These are phyloP conservation scores for Russula abietina DNA, from an alignment of 768 basidiomycete genomes.

Conservation along the genomic window DNA sequence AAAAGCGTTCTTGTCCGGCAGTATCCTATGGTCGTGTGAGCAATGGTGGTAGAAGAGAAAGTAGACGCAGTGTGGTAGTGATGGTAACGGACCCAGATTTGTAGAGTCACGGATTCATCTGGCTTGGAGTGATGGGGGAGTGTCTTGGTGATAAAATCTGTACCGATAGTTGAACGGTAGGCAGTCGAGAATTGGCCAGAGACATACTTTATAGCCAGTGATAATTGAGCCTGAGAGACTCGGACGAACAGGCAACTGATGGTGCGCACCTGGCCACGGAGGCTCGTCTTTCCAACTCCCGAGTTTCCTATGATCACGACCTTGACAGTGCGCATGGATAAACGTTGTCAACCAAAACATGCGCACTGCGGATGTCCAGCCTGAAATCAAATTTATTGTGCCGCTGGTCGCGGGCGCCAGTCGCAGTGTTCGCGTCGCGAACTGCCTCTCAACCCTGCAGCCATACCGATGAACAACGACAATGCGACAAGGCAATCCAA, in stretches of 20 bases:
- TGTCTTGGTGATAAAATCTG: slow-evolving; percentile 80
- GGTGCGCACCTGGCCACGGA: slow-evolving; percentile 59
- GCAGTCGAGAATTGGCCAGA: slow-evolving; percentile 67
- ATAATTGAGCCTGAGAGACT: not conserved
- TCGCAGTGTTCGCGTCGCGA: not conserved
- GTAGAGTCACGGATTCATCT: slow-evolving; percentile 56
- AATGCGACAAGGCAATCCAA: not conserved
- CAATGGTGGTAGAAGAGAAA: not conserved
- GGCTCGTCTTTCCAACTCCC: slow-evolving; percentile 80
- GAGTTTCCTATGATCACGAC: slow-evolving; percentile 76
- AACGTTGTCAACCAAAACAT: not conserved
- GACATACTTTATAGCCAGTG: slow-evolving; percentile 53
- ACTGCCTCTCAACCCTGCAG: not conserved
- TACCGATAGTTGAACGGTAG: slow-evolving; percentile 82
- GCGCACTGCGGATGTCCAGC: not conserved
- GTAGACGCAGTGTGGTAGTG: not conserved
- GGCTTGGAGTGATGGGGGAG: slow-evolving; percentile 53
- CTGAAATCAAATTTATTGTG: not conserved
- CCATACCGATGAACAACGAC: slow-evolving; percentile 6
- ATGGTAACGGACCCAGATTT: slow-evolving; percentile 54
- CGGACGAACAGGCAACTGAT: not conserved
- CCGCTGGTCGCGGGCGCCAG: not conserved
- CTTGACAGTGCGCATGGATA: slow-evolving; percentile 66
- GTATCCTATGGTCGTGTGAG: slow-evolving; percentile 51
- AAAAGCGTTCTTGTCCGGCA: slow-evolving; percentile 85